These are phyloP conservation scores for Nakazawaea ernobii DNA, from an alignment of 805 yeast genomes.

Conservation along the genomic window DNA sequence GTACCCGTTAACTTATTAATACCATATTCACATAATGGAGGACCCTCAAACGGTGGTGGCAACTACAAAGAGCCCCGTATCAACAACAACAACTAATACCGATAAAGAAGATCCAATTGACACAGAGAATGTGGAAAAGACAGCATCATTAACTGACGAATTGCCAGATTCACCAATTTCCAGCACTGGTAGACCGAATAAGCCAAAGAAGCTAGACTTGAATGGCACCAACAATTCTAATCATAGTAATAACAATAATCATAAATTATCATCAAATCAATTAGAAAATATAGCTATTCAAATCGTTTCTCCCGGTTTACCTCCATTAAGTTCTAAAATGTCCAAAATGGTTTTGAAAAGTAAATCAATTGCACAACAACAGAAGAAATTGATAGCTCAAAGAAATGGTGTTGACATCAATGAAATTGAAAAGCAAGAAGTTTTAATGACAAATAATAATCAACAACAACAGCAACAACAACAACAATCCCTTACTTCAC, in stretches of 20 bases:
- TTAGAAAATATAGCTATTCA: not conserved
- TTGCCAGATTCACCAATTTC: not conserved
- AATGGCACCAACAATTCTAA: not conserved
- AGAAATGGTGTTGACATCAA: not conserved
- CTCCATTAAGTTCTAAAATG: constrained; percentile 4
- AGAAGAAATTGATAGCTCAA: constrained; percentile 3
- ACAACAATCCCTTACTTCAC: not conserved
- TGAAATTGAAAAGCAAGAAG: not conserved
- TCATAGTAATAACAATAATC: not conserved
- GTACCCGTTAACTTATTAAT: not conserved
- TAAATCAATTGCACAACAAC: constrained; percentile 4
- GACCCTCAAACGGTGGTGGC: not conserved
- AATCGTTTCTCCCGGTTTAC: constrained; percentile 4
- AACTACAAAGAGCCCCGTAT: too few relatives aligned
- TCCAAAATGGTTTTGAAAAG: constrained; percentile 2
- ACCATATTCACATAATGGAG: not conserved
- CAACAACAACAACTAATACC: too few relatives aligned
- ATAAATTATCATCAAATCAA: not conserved
- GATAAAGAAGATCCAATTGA: too few relatives aligned
- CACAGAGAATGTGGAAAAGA: too few relatives aligned
- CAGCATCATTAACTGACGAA: too few relatives aligned
- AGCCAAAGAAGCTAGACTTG: not conserved
- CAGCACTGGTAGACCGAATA: not conserved
- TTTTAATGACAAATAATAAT: too few relatives aligned
- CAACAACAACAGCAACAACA: not conserved